Evolutionary conservation across 2,329 filamentous ascomycete genomes (phyloP).

Genomic region (Monilinia fructicola): DNA sequence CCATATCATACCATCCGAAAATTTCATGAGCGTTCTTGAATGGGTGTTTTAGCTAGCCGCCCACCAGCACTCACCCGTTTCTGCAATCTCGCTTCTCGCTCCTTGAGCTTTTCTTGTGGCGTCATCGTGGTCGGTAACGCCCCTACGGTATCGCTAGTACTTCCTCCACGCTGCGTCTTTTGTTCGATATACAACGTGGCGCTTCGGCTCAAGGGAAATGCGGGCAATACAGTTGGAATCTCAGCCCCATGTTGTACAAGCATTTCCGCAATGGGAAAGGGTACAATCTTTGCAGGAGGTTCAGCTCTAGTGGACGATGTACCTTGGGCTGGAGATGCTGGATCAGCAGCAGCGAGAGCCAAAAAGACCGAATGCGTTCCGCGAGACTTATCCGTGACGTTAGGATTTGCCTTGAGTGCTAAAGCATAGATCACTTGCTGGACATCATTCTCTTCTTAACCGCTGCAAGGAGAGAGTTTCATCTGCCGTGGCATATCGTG

Average conservation of each 20-base stretch:
- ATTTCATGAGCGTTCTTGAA: conserved; percentile 37
- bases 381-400: conserved; percentile 79
- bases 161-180: conserved; percentile 55
- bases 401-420: conserved; percentile 82
- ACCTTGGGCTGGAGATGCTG: conserved; percentile 66
- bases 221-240: conserved; percentile 71
- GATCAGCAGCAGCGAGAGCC: conserved; percentile 88
- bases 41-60: conserved; percentile 54
- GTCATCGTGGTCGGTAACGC: conserved; percentile 56
- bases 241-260: conserved; percentile 92
- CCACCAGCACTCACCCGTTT: conserved; percentile 79
- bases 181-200: conserved; percentile 84
- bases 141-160: conserved; percentile 55
- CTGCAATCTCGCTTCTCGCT: conserved; percentile 68
- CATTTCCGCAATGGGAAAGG: conserved; percentile 88
- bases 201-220: conserved; percentile 78
- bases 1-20: conserved; percentile 9
- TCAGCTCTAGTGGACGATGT: conserved; percentile 46
- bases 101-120: conserved; percentile 54
- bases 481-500: conserved; percentile 74
- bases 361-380: conserved; percentile 88
- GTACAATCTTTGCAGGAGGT: conserved; percentile 51
- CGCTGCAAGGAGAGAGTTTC: conserved; percentile 85
- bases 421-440: conserved; percentile 89
- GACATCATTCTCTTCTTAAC: conserved; percentile 95